These are phyloP conservation scores for Parastagonospora nodorum DNA, from an alignment of 2,329 filamentous ascomycete genomes.

Conservation along the genomic window DNA sequence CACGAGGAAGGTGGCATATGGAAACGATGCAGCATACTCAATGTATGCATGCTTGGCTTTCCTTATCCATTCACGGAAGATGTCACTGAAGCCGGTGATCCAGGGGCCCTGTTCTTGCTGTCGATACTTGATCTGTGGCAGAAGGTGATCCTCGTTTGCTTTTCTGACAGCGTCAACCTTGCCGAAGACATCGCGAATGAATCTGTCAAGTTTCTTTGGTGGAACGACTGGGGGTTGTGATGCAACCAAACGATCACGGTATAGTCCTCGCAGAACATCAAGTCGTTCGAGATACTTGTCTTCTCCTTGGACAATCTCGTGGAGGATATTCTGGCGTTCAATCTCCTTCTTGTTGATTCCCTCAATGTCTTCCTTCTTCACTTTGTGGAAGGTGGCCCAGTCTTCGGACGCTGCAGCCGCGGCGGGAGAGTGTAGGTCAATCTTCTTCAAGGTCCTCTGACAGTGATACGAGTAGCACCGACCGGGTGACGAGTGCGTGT, in stretches of 20 bases:
- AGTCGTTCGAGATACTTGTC: conserved; percentile 89
- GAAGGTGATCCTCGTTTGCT: conserved; percentile 89
- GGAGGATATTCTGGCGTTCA: conserved; percentile 88
- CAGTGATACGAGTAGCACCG: conserved; percentile 95
- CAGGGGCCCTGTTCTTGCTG: conserved; percentile 97
- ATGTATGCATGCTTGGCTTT: conserved; percentile 89
- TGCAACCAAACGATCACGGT: conserved; percentile 76
- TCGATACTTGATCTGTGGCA: conserved; percentile 93
- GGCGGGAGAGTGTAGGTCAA: conserved; percentile 79
- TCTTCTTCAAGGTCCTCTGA: conserved; percentile 91
- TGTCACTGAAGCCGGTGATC: conserved; percentile 91
- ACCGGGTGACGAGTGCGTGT: conserved; percentile 68
- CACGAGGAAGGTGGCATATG: conserved; percentile 80
- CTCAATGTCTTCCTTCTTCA: conserved; percentile 77
- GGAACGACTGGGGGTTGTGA: conserved; percentile 81
- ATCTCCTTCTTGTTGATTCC: conserved; percentile 81
- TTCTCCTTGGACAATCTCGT: conserved; percentile 93
- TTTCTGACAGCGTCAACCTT: conserved; percentile 86
- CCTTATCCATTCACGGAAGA: conserved; percentile 97
- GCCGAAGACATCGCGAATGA: conserved; percentile 85
- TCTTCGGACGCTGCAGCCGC: conserved; percentile 70
- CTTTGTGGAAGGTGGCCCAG: conserved; percentile 87
- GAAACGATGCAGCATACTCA: conserved; percentile 88
- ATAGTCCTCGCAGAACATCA: conserved; percentile 82
- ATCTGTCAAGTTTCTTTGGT: conserved; percentile 76